These are phyloP conservation scores for Meyerozyma guilliermondii DNA, from an alignment of 1,139 yeast genomes.

Conservation along the genomic window DNA sequence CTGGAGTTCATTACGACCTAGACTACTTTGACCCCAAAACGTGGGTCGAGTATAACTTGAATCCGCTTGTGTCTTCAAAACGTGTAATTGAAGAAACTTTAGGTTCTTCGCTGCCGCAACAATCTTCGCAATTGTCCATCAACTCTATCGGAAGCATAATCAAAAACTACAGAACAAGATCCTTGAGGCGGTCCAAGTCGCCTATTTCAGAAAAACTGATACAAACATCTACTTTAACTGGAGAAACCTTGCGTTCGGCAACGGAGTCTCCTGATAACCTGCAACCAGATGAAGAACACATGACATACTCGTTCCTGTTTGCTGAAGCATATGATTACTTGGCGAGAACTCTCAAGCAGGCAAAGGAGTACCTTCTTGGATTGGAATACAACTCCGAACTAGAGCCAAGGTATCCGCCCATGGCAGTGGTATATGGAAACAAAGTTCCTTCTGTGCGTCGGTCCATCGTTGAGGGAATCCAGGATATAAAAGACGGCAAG, in stretches of 20 bases:
- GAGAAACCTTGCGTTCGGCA: conserved; percentile 4
- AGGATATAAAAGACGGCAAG: conserved; percentile 65
- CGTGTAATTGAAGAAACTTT: conserved; percentile 14
- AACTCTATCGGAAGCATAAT: background rate
- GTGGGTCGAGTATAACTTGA: conserved; percentile 73
- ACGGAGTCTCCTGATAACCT: background rate
- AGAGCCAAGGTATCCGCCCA: conserved; percentile 63
- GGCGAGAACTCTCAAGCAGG: conserved; percentile 51
- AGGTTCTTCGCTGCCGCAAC: background rate
- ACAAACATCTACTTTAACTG: background rate
- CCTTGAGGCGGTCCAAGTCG: conserved; percentile 1
- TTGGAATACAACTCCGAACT: conserved; percentile 48
- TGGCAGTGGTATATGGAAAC: conserved; percentile 77
- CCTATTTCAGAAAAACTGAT: background rate
- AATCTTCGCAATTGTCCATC: background rate
- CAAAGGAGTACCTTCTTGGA: conserved; percentile 56
- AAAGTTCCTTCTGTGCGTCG: conserved; percentile 83
- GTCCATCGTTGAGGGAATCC: conserved; percentile 54
- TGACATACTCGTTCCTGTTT: conserved; percentile 30
- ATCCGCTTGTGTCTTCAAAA: conserved; percentile 62
- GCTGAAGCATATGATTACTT: conserved; percentile 65
- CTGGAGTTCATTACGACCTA: conserved; percentile 54
- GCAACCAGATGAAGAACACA: conserved; percentile 4
- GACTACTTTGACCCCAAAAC: conserved; percentile 77
- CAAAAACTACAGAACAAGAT: background rate